Conservation (phyloP, 139 green algal genomes). For the Zygnema circumcarinatum region DNA sequence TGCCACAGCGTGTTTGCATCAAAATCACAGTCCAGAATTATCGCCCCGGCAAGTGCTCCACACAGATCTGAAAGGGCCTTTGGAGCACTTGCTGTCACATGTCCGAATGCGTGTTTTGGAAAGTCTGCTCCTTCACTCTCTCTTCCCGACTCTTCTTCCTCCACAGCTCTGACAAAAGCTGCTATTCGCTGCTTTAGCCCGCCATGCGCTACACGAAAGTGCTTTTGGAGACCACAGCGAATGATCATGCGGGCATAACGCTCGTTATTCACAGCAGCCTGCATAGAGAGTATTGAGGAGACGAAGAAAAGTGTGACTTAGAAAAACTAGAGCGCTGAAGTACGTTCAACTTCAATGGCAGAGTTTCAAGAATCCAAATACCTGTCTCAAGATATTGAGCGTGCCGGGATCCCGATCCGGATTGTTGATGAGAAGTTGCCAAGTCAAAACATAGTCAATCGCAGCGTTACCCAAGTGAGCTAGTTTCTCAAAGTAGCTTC, state of each 20-base stretch:
- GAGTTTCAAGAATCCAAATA: too few species aligned
- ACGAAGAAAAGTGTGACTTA: too few species aligned
- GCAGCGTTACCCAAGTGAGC: background rate
- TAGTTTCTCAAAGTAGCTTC: background rate
- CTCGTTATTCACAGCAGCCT: conserved; percentile 22
- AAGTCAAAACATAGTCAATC: background rate
- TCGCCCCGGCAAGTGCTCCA: background rate
- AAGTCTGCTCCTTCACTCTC: background rate
- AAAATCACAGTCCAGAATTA: background rate
- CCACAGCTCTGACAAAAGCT: background rate
- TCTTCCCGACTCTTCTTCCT: background rate
- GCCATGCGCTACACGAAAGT: background rate
- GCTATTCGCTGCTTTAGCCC: background rate
- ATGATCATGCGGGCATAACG: background rate
- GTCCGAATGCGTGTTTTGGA: background rate
- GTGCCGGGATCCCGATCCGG: background rate
- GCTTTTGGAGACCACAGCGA: background rate
- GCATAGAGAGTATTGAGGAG: background rate
- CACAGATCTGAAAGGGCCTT: background rate
- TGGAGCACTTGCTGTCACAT: background rate
- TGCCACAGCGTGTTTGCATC: background rate
- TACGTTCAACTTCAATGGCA: too few species aligned
- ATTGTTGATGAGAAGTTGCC: background rate
- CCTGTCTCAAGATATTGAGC: background rate
- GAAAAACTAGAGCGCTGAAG: too few species aligned